Evolutionary conservation across 2,329 filamentous ascomycete species (phyloP), one percentile per base, ranked within the genome.

Genomic region (Dactylellina cionopaga): DNA sequence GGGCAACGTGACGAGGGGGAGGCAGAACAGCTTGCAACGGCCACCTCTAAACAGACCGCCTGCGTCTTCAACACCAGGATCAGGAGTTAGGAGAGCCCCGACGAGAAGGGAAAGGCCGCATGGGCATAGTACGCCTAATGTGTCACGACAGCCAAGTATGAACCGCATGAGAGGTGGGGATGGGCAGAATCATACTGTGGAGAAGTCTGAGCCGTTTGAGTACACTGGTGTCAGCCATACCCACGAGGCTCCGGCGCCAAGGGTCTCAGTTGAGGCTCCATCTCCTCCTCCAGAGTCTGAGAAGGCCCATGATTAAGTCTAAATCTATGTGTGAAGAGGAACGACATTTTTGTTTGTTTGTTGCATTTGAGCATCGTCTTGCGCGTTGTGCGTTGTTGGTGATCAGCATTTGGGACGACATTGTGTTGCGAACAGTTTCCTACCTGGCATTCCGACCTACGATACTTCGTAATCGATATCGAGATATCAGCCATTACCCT

Each of bases 131-230:
- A 55, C 22, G 6, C 25, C 52, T 7, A 58, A 29, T 56, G 33
- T 19, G 11, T 71, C 66, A 25, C n/a, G n/a, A n/a, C 58, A 51
- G 15, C 52, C 41, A 13, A 64, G 65, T 25, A 15, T 55, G 19
- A 46, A 46, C 17, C 55, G 58, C 22, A 27, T 37, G 44, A 43
- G 27, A 15, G 29, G 46, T 31, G 22, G n/a, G 24, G 41, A 15
- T 1, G 15, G 9, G 19, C 49, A 46, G 5, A 13, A 27, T 35
- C 9, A 52, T 58, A 7, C 31, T 7, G 46, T 54, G 15, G 59
- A 64, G 52, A 72, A 72, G 59, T 65, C 59, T 3, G 27, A 55
- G 54, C 60, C 68, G 7, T 51, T 64, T 19, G 37, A 59, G 43
- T 64, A 51, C 54, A 31, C 24, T 1, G 46, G 44, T 19, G 27